phyloP scores from a whole-genome alignment of 73 alveolate genomes.

The Paramecium octaurelia region DNA sequence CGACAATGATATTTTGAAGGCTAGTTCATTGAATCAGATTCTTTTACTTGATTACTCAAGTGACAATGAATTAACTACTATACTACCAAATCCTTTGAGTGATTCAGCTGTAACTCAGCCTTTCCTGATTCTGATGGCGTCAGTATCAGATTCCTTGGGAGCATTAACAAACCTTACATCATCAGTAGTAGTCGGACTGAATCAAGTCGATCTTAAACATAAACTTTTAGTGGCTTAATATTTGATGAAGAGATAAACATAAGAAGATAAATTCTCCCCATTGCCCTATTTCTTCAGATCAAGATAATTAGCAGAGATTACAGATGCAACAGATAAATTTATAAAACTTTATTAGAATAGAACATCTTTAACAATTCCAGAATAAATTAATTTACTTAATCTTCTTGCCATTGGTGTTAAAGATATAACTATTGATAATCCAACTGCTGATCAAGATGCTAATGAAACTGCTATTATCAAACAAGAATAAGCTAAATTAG shows the following conservation, averaged over 20 bases:
- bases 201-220: neutral
- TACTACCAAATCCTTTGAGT: neutral
- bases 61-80: neutral
- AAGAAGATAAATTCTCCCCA: neutral
- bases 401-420: neutral
- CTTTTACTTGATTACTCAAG: neutral
- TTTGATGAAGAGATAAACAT: neutral
- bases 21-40: neutral
- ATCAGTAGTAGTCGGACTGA: neutral
- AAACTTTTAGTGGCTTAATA: neutral
- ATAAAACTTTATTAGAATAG: neutral
- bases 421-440: neutral
- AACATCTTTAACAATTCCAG: neutral
- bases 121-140: neutral
- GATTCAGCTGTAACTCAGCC: constrained; percentile 7
- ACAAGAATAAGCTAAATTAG: neutral
- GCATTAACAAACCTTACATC: neutral
- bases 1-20: neutral
- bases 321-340: neutral
- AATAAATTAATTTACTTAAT: neutral
- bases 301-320: neutral
- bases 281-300: neutral
- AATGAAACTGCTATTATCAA: neutral
- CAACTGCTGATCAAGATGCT: neutral
- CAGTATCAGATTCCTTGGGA: neutral